These are phyloP conservation scores for Rhinocladiella similis DNA, from an alignment of 2,329 filamentous ascomycete species.

Conservation along the genomic window DNA sequence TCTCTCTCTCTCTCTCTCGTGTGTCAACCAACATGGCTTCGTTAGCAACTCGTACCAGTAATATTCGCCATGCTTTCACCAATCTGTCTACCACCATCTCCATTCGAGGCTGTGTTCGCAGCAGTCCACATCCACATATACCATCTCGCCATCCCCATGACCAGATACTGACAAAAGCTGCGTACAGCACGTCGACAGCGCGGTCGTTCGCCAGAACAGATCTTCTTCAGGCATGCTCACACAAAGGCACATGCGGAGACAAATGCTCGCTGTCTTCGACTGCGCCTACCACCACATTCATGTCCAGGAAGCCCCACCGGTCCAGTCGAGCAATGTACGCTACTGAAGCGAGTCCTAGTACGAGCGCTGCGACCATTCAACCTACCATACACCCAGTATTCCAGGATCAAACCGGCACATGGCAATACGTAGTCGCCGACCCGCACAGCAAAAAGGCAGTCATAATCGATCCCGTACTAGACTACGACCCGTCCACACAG, in stretches of 20 bases:
- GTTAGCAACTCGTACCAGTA: no score
- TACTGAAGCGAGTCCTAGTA: neutral
- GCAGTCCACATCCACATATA: neutral
- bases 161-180: neutral
- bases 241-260: neutral
- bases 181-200: neutral
- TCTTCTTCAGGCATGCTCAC: neutral
- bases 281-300: neutral
- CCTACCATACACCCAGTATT: conserved; percentile 44
- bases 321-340: neutral
- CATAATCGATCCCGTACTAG: conserved; percentile 62
- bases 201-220: neutral
- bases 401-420: conserved; percentile 51
- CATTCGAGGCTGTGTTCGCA: neutral
- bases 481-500: conserved; percentile 48
- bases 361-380: conserved; percentile 22
- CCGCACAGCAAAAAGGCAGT: conserved; percentile 47
- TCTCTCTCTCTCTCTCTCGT: no score
- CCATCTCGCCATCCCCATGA: no score
- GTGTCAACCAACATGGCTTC: no score
- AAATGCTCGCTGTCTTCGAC: neutral
- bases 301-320: neutral
- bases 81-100: neutral
- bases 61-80: neutral
- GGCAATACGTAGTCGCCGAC: conserved; percentile 62